Evolutionary conservation across 2,329 filamentous ascomycete genomes (phyloP).

Genomic region (Thelonectria discophora): DNA sequence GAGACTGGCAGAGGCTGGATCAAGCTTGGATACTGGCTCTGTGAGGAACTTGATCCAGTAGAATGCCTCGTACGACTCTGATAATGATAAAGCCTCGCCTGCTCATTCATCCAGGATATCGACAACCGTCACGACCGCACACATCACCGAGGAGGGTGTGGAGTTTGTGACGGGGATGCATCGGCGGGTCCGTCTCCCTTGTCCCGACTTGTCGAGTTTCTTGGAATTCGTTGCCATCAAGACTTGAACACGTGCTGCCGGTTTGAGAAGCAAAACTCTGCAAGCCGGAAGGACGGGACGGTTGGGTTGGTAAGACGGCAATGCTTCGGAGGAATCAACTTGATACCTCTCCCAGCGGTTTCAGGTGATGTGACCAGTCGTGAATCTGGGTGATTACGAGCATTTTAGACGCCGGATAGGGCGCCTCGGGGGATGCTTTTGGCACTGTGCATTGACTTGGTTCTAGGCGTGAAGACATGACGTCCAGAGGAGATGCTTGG

Average conservation of each 20-base stretch:
- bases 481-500: not conserved
- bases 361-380: slow-evolving; percentile 20
- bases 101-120: not conserved
- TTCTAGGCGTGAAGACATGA: too few species aligned
- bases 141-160: slow-evolving; percentile 22
- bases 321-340: slow-evolving; percentile 7
- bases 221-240: slow-evolving; percentile 7
- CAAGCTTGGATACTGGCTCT: too few species aligned
- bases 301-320: slow-evolving; percentile 19
- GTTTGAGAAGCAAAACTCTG: not conserved
- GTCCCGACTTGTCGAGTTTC: not conserved
- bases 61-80: too few species aligned
- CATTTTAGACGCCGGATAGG: slow-evolving; percentile 23
- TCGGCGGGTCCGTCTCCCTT: slow-evolving; percentile 17
- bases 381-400: slow-evolving; percentile 19
- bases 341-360: slow-evolving; percentile 19
- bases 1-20: too few species aligned
- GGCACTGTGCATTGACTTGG: slow-evolving; percentile 23
- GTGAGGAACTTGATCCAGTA: too few species aligned
- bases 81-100: not conserved
- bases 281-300: slow-evolving; percentile 4
- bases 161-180: slow-evolving; percentile 18
- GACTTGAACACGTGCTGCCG: not conserved
- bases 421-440: slow-evolving; percentile 21
- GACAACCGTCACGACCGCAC: not conserved